A percentile compares a stretch with the other conserved stretches of the same genome.
Evolutionary conservation across 2,329 filamentous ascomycete species (phyloP).

Genomic region (Clonostachys rosea): DNA sequence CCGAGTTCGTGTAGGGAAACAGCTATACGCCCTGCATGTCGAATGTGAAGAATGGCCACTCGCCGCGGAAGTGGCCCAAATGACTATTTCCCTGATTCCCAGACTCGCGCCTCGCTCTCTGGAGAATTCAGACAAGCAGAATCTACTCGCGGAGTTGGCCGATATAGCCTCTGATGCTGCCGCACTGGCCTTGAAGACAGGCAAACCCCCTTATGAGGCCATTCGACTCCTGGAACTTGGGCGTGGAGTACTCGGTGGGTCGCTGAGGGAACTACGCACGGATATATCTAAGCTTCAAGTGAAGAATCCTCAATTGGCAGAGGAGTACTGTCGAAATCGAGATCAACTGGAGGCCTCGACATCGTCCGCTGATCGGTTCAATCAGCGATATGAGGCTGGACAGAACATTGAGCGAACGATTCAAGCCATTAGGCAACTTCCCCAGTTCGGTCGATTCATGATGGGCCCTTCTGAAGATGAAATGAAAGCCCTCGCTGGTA

Average conservation of each 20-base stretch:
- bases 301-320: background rate
- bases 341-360: background rate
- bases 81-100: background rate
- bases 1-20: too few relatives aligned
- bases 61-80: background rate
- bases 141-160: background rate
- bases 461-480: background rate
- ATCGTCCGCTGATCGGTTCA: too few relatives aligned
- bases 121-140: background rate
- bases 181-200: background rate
- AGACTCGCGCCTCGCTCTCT: background rate
- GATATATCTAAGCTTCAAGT: background rate
- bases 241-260: background rate
- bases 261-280: background rate
- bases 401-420: too few relatives aligned
- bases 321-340: background rate
- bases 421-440: too few relatives aligned
- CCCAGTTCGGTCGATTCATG: too few relatives aligned
- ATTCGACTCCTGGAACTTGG: background rate
- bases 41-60: background rate
- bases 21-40: too few relatives aligned
- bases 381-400: too few relatives aligned
- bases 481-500: background rate
- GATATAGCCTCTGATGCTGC: background rate
- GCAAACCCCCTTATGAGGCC: background rate